Evolutionary conservation across 352 stramenopile genomes (phyloP).

Genomic region (Sclerospora graminicola): DNA sequence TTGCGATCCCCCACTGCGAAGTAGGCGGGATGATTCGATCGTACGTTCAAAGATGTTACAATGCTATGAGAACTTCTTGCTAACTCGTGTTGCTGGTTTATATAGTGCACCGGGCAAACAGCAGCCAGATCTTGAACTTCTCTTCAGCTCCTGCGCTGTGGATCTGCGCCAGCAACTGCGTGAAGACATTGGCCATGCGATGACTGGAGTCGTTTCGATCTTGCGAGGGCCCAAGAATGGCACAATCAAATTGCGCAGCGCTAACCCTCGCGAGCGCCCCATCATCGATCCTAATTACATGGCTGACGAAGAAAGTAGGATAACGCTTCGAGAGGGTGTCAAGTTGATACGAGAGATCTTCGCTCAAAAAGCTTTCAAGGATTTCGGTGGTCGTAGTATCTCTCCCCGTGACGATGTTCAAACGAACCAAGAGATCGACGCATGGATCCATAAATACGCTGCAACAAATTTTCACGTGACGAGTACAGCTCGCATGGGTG

Average conservation of each 20-base stretch:
- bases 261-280: conserved; percentile 51
- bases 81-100: neutral
- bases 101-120: conserved; percentile 39
- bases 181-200: conserved; percentile 45
- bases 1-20: conserved; percentile 59
- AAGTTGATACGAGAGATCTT: conserved; percentile 74
- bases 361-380: conserved; percentile 70
- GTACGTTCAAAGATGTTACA: conserved; percentile 4
- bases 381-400: conserved; percentile 55
- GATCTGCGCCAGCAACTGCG: conserved; percentile 22
- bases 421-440: conserved; percentile 55
- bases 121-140: conserved; percentile 69
- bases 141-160: conserved; percentile 76
- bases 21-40: conserved; percentile 78
- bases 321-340: conserved; percentile 59
- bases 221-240: conserved; percentile 76
- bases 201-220: conserved; percentile 72
- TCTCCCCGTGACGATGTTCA: conserved; percentile 41
- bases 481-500: no score
- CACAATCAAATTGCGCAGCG: conserved; percentile 53
- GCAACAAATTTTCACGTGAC: conserved; percentile 75
- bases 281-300: conserved; percentile 83
- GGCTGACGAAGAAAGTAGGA: no score
- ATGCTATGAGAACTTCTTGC: neutral
- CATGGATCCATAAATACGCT: conserved; percentile 60